phyloP scores from a whole-genome alignment of 495 filamentous ascomycete species.

The Hyaloscypha finlandica region DNA sequence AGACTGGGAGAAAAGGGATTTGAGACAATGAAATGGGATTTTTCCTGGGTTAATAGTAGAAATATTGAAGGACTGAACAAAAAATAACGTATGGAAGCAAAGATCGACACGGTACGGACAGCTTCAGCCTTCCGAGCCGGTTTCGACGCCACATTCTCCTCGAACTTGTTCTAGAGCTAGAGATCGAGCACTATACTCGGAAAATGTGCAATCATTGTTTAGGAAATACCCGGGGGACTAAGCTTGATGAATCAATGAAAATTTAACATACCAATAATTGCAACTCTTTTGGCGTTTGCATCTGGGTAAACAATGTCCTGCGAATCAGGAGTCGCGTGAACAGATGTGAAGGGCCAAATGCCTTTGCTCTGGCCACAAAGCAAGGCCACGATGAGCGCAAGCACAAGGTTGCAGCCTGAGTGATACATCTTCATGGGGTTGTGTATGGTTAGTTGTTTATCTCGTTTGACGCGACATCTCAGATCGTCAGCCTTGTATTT shows the following conservation, averaged over 20 bases:
- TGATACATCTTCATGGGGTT: slow-evolving; percentile 23
- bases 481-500: slow-evolving; percentile 14
- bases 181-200: background rate
- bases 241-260: background rate
- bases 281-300: slow-evolving; percentile 24
- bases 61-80: too few relatives aligned
- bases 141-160: background rate
- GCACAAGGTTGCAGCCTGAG: slow-evolving; percentile 28
- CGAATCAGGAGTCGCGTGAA: slow-evolving; percentile 12
- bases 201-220: too few relatives aligned
- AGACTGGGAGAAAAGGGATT: background rate
- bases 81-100: too few relatives aligned
- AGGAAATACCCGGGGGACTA: too few relatives aligned
- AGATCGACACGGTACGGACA: background rate
- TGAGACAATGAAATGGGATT: background rate
- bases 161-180: background rate
- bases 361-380: slow-evolving; percentile 26
- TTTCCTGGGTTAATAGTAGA: background rate
- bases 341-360: slow-evolving; percentile 22
- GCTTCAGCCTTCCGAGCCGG: background rate
- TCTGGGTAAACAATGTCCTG: slow-evolving; percentile 9
- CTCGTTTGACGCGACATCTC: background rate
- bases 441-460: background rate
- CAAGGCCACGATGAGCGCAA: slow-evolving; percentile 13
- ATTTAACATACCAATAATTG: slow-evolving; percentile 33